phyloP scores from a whole-genome alignment of 495 filamentous ascomycete species.

The Daldinia caldariorum region DNA sequence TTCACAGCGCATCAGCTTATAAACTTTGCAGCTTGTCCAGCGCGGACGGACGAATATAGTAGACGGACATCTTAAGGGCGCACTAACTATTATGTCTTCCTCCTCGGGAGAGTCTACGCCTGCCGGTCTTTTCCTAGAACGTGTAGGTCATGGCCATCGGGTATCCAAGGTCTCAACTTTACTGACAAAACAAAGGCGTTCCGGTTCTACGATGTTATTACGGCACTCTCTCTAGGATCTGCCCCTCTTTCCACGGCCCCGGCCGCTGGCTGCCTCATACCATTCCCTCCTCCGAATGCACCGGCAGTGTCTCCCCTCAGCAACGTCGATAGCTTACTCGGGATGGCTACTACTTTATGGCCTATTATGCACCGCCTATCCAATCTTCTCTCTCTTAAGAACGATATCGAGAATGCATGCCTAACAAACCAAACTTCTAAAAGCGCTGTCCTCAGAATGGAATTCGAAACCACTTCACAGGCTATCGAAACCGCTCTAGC shows the following conservation, averaged over 20 bases:
- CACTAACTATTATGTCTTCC: constrained; percentile 66
- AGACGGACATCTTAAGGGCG: constrained; percentile 67
- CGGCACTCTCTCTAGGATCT: constrained; percentile 69
- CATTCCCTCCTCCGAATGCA: constrained; percentile 58
- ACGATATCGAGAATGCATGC: constrained; percentile 56
- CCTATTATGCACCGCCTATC: constrained; percentile 70
- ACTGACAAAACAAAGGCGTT: constrained; percentile 59
- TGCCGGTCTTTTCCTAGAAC: constrained; percentile 65
- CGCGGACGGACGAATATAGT: constrained; percentile 66
- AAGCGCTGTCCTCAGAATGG: constrained; percentile 62
- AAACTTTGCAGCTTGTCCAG: constrained; percentile 64
- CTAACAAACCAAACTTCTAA: constrained; percentile 53
- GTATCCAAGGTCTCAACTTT: constrained; percentile 1
- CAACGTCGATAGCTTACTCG: constrained; percentile 68
- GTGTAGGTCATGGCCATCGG: constrained; percentile 52
- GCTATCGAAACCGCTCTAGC: constrained; percentile 66
- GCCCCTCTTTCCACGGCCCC: constrained; percentile 64
- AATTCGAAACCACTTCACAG: constrained; percentile 63
- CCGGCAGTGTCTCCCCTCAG: constrained; percentile 55
- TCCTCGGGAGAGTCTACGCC: constrained; percentile 58
- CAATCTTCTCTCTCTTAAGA: constrained; percentile 62
- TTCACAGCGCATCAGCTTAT: constrained; percentile 2
- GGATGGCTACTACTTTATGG: constrained; percentile 70
- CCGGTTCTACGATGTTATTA: constrained; percentile 71
- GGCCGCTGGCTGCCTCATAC: constrained; percentile 53